These are phyloP conservation scores for Ceratocystis smalleyi DNA, from an alignment of 2,329 filamentous ascomycete species.

Conservation along the genomic window DNA sequence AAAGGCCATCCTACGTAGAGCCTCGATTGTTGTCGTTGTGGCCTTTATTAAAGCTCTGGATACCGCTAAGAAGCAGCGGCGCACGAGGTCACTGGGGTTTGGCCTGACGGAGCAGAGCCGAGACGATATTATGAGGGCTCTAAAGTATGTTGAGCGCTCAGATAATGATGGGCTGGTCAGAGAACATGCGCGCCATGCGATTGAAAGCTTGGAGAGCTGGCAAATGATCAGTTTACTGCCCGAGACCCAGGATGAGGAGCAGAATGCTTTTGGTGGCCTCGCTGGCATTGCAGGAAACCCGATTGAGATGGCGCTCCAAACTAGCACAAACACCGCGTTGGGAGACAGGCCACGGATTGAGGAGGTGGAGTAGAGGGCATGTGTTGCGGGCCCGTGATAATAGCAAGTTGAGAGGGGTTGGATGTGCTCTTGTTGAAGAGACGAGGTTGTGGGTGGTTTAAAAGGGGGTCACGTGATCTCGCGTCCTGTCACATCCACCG, in stretches of 20 bases:
- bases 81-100: slow-evolving; percentile 31
- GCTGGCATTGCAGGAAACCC: slow-evolving; percentile 19
- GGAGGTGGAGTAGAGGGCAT: slow-evolving; percentile 39
- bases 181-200: slow-evolving; percentile 49
- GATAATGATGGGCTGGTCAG: slow-evolving; percentile 55
- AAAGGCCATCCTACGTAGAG: slow-evolving; percentile 49
- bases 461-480: neutral
- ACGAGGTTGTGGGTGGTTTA: neutral
- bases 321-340: neutral
- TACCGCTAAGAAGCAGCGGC: slow-evolving; percentile 32
- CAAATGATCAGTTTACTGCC: slow-evolving; percentile 37
- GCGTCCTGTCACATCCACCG: neutral
- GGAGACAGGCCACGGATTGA: slow-evolving; percentile 34
- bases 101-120: slow-evolving; percentile 40
- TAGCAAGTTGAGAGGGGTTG: neutral
- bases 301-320: slow-evolving; percentile 19
- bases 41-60: slow-evolving; percentile 46
- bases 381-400: neutral
- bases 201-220: slow-evolving; percentile 51
- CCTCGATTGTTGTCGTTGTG: slow-evolving; percentile 48
- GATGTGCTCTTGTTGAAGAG: neutral
- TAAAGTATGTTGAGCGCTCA: slow-evolving; percentile 47
- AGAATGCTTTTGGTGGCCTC: slow-evolving; percentile 25
- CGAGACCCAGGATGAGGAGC: slow-evolving; percentile 22
- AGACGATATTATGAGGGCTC: slow-evolving; percentile 44